A percentile compares a stretch with the other conserved stretches of the same genome.
phyloP scores from a whole-genome alignment of 1,284 basidiomycete species.

The Cryptococcus amylolentus region DNA sequence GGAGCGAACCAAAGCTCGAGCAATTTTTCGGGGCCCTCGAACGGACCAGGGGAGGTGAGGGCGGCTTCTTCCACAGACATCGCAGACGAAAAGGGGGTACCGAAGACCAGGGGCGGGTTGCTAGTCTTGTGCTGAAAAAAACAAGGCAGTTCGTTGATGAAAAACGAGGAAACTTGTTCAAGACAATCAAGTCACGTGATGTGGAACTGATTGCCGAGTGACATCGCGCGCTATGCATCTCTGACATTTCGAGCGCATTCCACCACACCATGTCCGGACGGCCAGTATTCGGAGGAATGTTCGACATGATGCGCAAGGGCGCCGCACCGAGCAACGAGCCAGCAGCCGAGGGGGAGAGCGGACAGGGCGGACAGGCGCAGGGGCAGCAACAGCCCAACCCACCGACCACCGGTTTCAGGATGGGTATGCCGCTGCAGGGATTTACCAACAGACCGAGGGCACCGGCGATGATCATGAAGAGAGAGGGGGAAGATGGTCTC shows the following conservation, averaged over 20 bases:
- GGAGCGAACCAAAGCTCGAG: constrained; percentile 98
- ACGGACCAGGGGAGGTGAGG: constrained; percentile 42
- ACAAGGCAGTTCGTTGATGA: too few species aligned
- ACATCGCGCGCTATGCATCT: too few species aligned
- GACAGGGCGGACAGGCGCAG: too few species aligned
- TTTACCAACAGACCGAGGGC: constrained; percentile 23
- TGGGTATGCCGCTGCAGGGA: constrained; percentile 7
- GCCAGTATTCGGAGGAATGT: constrained; percentile 13
- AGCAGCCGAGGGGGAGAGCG: too few species aligned
- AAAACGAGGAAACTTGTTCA: too few species aligned
- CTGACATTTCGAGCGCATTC: too few species aligned
- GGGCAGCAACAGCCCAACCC: neutral
- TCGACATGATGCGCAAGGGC: constrained; percentile 15
- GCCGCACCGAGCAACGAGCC: neutral
- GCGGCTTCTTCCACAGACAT: constrained; percentile 1
- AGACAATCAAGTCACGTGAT: too few species aligned
- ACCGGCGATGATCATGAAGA: constrained; percentile 15
- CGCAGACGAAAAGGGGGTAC: too few species aligned
- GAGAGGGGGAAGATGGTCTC: constrained; percentile 9
- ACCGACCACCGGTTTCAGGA: neutral
- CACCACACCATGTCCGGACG: neutral
- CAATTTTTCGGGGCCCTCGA: constrained; percentile 79
- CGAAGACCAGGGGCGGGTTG: too few species aligned
- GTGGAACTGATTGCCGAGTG: too few species aligned
- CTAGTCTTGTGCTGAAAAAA: too few species aligned